Percentiles rank a stretch among this genome's conserved stretches.
phyloP scores from a whole-genome alignment of 2,329 filamentous ascomycete genomes.

The Rutstroemia sp. region DNA sequence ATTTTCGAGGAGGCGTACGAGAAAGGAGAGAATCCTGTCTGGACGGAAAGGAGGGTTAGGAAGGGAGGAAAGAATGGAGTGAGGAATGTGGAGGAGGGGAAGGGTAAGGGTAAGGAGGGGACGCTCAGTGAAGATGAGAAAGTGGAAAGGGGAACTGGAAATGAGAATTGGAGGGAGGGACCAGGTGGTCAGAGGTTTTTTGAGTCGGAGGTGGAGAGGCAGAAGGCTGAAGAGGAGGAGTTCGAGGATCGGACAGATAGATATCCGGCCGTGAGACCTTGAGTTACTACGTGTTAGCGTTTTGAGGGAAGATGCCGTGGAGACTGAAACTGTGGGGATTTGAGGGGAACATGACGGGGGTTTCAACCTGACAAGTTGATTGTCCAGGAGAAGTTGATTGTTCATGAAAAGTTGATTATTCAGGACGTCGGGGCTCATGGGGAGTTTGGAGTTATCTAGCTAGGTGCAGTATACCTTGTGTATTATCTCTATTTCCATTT shows the following conservation, averaged over 20 bases:
- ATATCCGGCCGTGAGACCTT: background rate
- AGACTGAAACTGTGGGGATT: too few relatives aligned
- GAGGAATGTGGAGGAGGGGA: background rate
- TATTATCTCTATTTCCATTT: too few relatives aligned
- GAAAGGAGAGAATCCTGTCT: slow-evolving; percentile 4
- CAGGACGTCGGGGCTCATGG: too few relatives aligned
- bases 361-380: too few relatives aligned
- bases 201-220: background rate
- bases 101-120: background rate
- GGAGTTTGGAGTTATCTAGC: too few relatives aligned
- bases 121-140: background rate
- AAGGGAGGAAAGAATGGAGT: background rate
- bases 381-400: too few relatives aligned
- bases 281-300: background rate
- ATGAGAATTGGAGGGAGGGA: background rate
- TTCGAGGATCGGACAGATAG: background rate
- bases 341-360: too few relatives aligned
- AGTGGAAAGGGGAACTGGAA: background rate
- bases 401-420: too few relatives aligned
- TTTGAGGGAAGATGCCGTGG: too few relatives aligned
- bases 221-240: background rate
- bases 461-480: too few relatives aligned
- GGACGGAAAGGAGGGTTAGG: slow-evolving; percentile 5
- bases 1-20: slow-evolving; percentile 9
- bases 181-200: background rate